Evolutionary conservation across 768 basidiomycete genomes (phyloP), one percentile per base, ranked within the genome.

Genomic region (Cystobasidium onofrii): DNA sequence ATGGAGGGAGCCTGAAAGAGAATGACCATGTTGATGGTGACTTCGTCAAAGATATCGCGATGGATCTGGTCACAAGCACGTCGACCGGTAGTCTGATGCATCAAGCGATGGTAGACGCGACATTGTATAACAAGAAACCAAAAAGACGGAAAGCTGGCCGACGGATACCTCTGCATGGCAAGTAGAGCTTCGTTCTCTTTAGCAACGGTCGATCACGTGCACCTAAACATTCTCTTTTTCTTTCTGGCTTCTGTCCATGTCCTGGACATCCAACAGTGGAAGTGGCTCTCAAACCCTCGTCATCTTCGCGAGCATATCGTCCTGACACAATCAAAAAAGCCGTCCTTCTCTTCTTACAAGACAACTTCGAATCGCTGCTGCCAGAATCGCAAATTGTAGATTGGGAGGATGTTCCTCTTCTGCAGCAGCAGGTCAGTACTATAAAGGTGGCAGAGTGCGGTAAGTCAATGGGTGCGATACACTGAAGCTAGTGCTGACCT

Each of bases 361-460:
- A 36, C 9, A 57, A 55, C 39, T 71, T 71, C 69, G 69, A 71
- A 18, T 71, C 69, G 41, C 31, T 71, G 27, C 33, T 36, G 1
- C 69, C 69, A 6, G 69, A 60, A n/a, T 71, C 69, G 20, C 50
- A 23, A 18, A 44, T 71, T 9, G 50, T 55, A 4, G 69, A 60
- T 18, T 71, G 69, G 69, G 69, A 71, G 12, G 69, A 71, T 20
- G 23, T 36, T 23, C 50, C 36, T 44, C 12, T 71, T 13, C 36
- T 71, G 12, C n/a, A 15, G 25, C 29, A 60, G 31, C 33, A 71
- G 27, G 69, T 71, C 69, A 20, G 44, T 15, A 17, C 18, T 9
- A 60, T 71, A 29, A 54, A 52, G 6, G 69, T 71, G 1, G 55
- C 69, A 33, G 69, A 71, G 31, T 71, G 54, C 25, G 9, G 69